Evolutionary conservation across 169 alveolate species (phyloP).

Genomic region (Nephromyces sp.): DNA sequence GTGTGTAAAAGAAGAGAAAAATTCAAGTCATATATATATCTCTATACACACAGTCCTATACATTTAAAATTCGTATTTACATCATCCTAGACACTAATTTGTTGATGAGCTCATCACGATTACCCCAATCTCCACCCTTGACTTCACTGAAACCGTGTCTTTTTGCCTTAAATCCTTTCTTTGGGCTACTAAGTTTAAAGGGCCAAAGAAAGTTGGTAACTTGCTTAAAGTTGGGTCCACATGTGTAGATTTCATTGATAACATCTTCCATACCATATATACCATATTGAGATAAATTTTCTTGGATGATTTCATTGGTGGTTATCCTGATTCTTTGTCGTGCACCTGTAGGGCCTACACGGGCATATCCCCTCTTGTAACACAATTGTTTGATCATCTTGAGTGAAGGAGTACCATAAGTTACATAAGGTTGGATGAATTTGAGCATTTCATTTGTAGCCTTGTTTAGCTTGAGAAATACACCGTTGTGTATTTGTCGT

Average conservation of each 20-base stretch:
- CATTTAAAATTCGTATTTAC: no score
- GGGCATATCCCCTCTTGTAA: slow-evolving; percentile 93
- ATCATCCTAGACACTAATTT: slow-evolving; percentile 37
- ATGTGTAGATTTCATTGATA: slow-evolving; percentile 91
- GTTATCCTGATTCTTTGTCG: slow-evolving; percentile 81
- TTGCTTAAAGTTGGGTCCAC: slow-evolving; percentile 98
- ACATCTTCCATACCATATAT: slow-evolving; percentile 88
- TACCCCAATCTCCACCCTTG: slow-evolving; percentile 87
- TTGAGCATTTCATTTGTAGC: slow-evolving; percentile 95
- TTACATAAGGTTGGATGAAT: slow-evolving; percentile 89
- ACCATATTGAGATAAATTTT: slow-evolving; percentile 64
- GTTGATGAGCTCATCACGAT: slow-evolving; percentile 69
- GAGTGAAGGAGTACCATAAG: slow-evolving; percentile 94
- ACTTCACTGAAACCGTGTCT: slow-evolving; percentile 90
- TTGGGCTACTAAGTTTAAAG: slow-evolving; percentile 93
- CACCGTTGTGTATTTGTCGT: slow-evolving; percentile 96
- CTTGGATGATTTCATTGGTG: slow-evolving; percentile 73
- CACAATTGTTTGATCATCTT: slow-evolving; percentile 85
- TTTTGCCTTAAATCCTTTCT: slow-evolving; percentile 94
- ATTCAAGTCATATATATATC: no score
- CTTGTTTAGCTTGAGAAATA: slow-evolving; percentile 82
- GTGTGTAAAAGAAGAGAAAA: no score
- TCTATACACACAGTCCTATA: no score
- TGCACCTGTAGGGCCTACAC: slow-evolving; percentile 67
- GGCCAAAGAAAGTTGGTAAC: slow-evolving; percentile 98